Percentiles rank a stretch among this genome's conserved stretches.
phyloP scores from a whole-genome alignment of 2,329 filamentous ascomycete species.

The Nothophoma quercina region DNA sequence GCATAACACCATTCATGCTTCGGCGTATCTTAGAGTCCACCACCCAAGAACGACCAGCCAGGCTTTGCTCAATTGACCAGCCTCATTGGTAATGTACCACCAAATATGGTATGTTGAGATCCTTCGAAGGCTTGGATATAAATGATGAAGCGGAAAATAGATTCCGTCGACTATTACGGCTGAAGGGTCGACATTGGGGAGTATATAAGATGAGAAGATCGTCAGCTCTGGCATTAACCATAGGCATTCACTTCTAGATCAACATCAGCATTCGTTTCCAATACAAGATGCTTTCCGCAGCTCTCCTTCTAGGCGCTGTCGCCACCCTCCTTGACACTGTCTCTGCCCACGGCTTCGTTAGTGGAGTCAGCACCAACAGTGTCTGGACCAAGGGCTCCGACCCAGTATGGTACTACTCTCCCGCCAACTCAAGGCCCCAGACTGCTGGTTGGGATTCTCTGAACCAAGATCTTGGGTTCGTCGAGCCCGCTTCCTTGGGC shows the following conservation, averaged over 20 bases:
- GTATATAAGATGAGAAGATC: slow-evolving; percentile 8
- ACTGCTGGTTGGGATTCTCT: slow-evolving; percentile 47
- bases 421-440: slow-evolving; percentile 31
- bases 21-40: neutral
- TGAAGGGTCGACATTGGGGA: neutral
- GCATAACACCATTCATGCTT: slow-evolving; percentile 7
- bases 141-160: slow-evolving; percentile 4
- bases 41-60: slow-evolving; percentile 13
- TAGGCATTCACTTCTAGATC: slow-evolving; percentile 1
- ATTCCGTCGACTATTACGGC: neutral
- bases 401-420: slow-evolving; percentile 43
- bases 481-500: slow-evolving; percentile 37
- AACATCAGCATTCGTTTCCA: slow-evolving; percentile 7
- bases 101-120: neutral
- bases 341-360: slow-evolving; percentile 44
- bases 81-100: slow-evolving; percentile 7
- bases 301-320: slow-evolving; percentile 27
- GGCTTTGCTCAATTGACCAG: slow-evolving; percentile 5
- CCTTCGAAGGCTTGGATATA: slow-evolving; percentile 10
- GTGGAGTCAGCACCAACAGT: slow-evolving; percentile 31
- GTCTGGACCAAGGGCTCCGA: slow-evolving; percentile 39
- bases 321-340: slow-evolving; percentile 31
- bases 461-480: slow-evolving; percentile 50
- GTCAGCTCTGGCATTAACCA: neutral
- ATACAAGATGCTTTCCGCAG: slow-evolving; percentile 28